Conservation (phyloP, 2,329 filamentous ascomycete genomes). For the Sporothrix luriei region DNA sequence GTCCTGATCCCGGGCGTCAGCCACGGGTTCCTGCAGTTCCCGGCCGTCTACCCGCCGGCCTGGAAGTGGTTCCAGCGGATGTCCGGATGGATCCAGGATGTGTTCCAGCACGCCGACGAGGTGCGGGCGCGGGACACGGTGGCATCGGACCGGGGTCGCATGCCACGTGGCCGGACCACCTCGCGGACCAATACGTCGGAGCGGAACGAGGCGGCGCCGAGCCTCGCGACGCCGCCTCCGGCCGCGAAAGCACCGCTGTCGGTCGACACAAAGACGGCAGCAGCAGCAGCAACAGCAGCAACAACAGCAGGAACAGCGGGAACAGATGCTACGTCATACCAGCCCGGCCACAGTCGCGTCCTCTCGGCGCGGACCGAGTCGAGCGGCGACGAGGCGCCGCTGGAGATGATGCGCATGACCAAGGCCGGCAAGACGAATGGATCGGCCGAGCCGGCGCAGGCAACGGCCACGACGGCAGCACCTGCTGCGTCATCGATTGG, state of each 20-base stretch:
- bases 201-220: background rate
- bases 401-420: conserved; percentile 77
- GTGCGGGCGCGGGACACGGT: background rate
- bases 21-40: conserved; percentile 94
- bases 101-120: conserved; percentile 61
- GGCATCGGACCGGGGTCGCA: background rate
- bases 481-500: background rate
- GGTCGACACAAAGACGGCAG: background rate
- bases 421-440: conserved; percentile 42
- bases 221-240: too few species aligned
- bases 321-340: background rate
- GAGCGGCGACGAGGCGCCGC: conserved; percentile 73
- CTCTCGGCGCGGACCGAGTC: conserved; percentile 52
- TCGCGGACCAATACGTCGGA: background rate
- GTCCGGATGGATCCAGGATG: conserved; percentile 77
- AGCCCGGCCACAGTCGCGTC: background rate
- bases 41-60: conserved; percentile 81
- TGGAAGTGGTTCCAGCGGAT: conserved; percentile 84
- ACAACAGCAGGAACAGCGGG: too few species aligned
- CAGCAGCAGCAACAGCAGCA: background rate
- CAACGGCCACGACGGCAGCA: background rate
- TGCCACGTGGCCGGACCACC: background rate
- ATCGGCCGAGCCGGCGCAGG: conserved; percentile 24
- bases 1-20: conserved; percentile 83
- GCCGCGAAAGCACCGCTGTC: background rate